phyloP scores from a whole-genome alignment of 1,284 basidiomycete species.

The Coniferiporia weirii region DNA sequence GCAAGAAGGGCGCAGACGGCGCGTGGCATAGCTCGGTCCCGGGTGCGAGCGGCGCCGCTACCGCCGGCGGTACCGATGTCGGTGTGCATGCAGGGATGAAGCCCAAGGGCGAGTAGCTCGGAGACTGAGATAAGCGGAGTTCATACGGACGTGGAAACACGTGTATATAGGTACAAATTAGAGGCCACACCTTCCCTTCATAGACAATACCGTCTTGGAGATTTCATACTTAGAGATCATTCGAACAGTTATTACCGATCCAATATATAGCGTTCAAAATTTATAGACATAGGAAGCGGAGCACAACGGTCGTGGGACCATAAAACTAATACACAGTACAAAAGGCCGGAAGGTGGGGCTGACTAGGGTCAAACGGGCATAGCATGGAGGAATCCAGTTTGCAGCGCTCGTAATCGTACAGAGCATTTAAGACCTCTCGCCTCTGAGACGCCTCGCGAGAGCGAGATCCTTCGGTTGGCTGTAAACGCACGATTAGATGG shows the following conservation, averaged over 20 bases:
- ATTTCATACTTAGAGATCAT: too few species aligned
- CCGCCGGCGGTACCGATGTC: too few species aligned
- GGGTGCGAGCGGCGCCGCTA: neutral
- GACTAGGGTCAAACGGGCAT: too few species aligned
- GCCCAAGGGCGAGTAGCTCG: neutral
- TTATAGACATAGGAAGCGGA: neutral
- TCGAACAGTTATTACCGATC: neutral
- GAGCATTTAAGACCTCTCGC: slow-evolving; percentile 71
- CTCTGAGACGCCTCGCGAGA: slow-evolving; percentile 83
- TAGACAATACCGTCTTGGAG: too few species aligned
- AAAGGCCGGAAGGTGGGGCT: neutral
- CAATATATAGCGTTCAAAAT: neutral
- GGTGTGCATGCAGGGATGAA: too few species aligned
- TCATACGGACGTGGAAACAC: neutral
- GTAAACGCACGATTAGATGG: slow-evolving; percentile 8
- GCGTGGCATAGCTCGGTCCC: slow-evolving; percentile 45
- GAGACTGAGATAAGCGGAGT: neutral
- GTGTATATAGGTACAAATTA: too few species aligned
- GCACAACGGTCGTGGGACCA: neutral
- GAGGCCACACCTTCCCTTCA: too few species aligned
- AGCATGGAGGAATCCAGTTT: too few species aligned
- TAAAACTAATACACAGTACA: slow-evolving; percentile 3
- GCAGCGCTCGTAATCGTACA: too few species aligned
- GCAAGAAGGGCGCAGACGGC: slow-evolving; percentile 72
- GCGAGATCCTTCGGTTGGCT: slow-evolving; percentile 86